These are phyloP conservation scores for Chlamydomonas incerta DNA, from an alignment of 139 green algal species.

Conservation along the genomic window DNA sequence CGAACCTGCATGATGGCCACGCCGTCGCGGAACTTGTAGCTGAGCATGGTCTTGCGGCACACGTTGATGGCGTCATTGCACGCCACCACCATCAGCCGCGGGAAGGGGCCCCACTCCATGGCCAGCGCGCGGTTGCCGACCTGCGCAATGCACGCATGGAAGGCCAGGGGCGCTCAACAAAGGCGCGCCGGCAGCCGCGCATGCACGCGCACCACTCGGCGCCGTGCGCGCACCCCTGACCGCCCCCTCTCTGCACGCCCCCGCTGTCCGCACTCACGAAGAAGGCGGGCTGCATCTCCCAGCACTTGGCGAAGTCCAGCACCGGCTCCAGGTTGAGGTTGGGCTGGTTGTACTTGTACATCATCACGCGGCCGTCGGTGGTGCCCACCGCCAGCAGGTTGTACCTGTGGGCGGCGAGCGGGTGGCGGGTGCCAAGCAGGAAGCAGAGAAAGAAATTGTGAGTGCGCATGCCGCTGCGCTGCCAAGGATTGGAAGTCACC, in stretches of 20 bases:
- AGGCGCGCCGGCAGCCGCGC: no score
- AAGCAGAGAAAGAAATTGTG: background rate
- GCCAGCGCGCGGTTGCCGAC: slow-evolving; percentile 22
- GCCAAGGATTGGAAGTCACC: no score
- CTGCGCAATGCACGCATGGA: slow-evolving; percentile 21
- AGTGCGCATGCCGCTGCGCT: no score
- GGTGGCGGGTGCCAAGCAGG: background rate
- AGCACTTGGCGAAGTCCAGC: slow-evolving; percentile 51
- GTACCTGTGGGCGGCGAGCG: background rate
- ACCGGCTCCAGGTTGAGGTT: slow-evolving; percentile 12
- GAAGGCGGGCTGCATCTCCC: slow-evolving; percentile 51
- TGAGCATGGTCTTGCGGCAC: slow-evolving; percentile 56
- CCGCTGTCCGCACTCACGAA: slow-evolving; percentile 8
- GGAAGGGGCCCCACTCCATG: slow-evolving; percentile 62
- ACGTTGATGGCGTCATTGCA: slow-evolving; percentile 52
- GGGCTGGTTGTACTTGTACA: slow-evolving; percentile 57
- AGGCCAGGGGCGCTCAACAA: no score
- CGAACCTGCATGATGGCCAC: slow-evolving; percentile 62
- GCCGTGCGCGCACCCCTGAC: no score
- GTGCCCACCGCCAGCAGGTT: slow-evolving; percentile 57
- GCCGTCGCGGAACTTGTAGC: slow-evolving; percentile 57
- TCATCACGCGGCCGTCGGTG: slow-evolving; percentile 48
- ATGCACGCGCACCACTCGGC: no score
- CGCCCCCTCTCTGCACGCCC: no score
- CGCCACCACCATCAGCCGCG: slow-evolving; percentile 55